phyloP scores from a whole-genome alignment of 1,139 yeast genomes.

The Debaryomyces udenii region DNA sequence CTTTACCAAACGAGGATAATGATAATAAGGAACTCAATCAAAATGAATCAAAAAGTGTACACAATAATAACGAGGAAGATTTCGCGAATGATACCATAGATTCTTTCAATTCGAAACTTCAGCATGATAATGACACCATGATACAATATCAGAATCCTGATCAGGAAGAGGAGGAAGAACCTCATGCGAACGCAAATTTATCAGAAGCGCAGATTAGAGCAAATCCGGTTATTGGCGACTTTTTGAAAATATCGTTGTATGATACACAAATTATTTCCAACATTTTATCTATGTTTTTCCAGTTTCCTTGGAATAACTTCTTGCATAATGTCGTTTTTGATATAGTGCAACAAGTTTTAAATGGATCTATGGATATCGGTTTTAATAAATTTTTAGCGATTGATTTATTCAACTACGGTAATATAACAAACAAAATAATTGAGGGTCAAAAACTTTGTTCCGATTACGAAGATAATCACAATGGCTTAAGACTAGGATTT shows the following conservation, averaged over 20 bases:
- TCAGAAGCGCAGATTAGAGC: slow-evolving; percentile 63
- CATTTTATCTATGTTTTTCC: slow-evolving; percentile 81
- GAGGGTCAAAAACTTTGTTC: slow-evolving; percentile 81
- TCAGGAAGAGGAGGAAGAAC: slow-evolving; percentile 43
- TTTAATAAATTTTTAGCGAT: slow-evolving; percentile 88
- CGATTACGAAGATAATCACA: slow-evolving; percentile 60
- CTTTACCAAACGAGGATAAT: slow-evolving; percentile 31
- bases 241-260: slow-evolving; percentile 78
- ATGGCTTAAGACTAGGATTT: slow-evolving; percentile 82
- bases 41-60: slow-evolving; percentile 17
- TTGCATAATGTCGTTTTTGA: slow-evolving; percentile 97
- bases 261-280: slow-evolving; percentile 81
- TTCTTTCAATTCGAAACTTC: slow-evolving; percentile 45
- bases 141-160: slow-evolving; percentile 26
- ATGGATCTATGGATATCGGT: slow-evolving; percentile 90
- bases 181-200: slow-evolving; percentile 56
- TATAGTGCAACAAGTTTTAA: slow-evolving; percentile 92
- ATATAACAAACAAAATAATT: slow-evolving; percentile 76
- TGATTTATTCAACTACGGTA: slow-evolving; percentile 79
- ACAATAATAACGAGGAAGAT: slow-evolving; percentile 15
- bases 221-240: slow-evolving; percentile 87
- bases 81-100: slow-evolving; percentile 48
- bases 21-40: slow-evolving; percentile 17
- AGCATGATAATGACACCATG: slow-evolving; percentile 29
- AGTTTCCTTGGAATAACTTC: slow-evolving; percentile 97